A percentile compares a stretch with the other conserved stretches of the same genome.
These are phyloP conservation scores for Picochlorum sp. DNA, from an alignment of 139 green algal genomes.

Conservation along the genomic window DNA sequence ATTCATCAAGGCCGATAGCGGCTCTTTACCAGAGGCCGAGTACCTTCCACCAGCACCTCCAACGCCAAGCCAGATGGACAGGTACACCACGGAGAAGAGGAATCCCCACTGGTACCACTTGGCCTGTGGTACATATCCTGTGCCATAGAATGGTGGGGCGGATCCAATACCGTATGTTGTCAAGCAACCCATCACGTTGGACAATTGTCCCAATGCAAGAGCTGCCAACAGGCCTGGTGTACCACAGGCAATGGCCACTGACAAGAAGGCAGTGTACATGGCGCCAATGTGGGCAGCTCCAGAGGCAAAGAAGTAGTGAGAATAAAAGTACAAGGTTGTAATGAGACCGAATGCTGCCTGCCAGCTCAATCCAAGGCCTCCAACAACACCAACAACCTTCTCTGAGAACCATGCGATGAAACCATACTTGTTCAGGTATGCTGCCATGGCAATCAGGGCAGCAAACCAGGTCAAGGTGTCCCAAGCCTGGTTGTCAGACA, in stretches of 20 bases:
- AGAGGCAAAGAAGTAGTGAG: conserved; percentile 98
- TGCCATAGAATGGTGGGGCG: conserved; percentile 85
- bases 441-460: conserved; percentile 96
- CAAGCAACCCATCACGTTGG: conserved; percentile 98
- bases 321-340: conserved; percentile 97
- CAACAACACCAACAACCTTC: conserved; percentile 71
- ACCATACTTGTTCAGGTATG: conserved; percentile 96
- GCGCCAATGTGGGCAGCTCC: conserved; percentile 97
- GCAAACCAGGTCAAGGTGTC: conserved; percentile 99
- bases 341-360: conserved; percentile 89
- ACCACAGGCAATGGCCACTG: conserved; percentile 84
- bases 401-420: conserved; percentile 96
- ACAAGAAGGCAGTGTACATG: conserved; percentile 99
- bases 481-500: conserved; percentile 70
- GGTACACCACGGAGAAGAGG: conserved; percentile 87
- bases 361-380: conserved; percentile 81
- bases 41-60: conserved; percentile 91
- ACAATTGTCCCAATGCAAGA: conserved; percentile 66
- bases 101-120: conserved; percentile 92
- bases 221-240: conserved; percentile 52
- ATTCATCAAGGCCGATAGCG: background rate
- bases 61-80: conserved; percentile 85
- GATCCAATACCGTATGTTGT: conserved; percentile 99
- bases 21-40: conserved; percentile 72
- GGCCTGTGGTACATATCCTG: conserved; percentile 70